Evolutionary conservation across 2,329 filamentous ascomycete species (phyloP).

Genomic region (Fusarium buxicola): DNA sequence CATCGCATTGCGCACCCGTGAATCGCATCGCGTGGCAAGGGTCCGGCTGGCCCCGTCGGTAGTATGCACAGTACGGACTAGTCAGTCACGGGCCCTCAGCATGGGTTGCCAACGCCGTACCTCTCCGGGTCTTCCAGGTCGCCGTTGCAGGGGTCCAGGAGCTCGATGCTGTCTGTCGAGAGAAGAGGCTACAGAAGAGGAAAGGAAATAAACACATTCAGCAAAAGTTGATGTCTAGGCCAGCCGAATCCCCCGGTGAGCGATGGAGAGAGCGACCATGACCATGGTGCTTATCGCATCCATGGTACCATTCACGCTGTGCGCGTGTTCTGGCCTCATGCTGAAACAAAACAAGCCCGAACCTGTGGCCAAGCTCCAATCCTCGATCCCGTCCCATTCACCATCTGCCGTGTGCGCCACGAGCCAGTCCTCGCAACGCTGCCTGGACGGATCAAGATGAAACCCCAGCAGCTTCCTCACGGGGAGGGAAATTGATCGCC

Average conservation of each 20-base stretch:
- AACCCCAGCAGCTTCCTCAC: constrained; percentile 35
- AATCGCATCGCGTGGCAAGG: constrained; percentile 42
- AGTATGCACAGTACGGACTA: constrained; percentile 36
- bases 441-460: constrained; percentile 39
- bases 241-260: constrained; percentile 8
- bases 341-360: constrained; percentile 46
- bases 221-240: neutral
- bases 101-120: constrained; percentile 30
- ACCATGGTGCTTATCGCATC: constrained; percentile 17
- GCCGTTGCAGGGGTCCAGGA: constrained; percentile 35
- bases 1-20: constrained; percentile 36
- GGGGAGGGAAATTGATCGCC: constrained; percentile 37
- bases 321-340: constrained; percentile 38
- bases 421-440: constrained; percentile 36
- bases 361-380: constrained; percentile 43
- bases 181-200: constrained; percentile 8
- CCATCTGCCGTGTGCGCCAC: constrained; percentile 28
- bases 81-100: constrained; percentile 33
- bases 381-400: constrained; percentile 32
- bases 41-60: constrained; percentile 33
- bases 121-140: constrained; percentile 30
- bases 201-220: constrained; percentile 14
- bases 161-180: constrained; percentile 6
- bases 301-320: constrained; percentile 36
- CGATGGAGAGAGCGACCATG: constrained; percentile 12